Evolutionary conservation across 441 rosid genomes (phyloP), one percentile per base, ranked within the genome.

Genomic region (Heliophila coronopifolia): DNA sequence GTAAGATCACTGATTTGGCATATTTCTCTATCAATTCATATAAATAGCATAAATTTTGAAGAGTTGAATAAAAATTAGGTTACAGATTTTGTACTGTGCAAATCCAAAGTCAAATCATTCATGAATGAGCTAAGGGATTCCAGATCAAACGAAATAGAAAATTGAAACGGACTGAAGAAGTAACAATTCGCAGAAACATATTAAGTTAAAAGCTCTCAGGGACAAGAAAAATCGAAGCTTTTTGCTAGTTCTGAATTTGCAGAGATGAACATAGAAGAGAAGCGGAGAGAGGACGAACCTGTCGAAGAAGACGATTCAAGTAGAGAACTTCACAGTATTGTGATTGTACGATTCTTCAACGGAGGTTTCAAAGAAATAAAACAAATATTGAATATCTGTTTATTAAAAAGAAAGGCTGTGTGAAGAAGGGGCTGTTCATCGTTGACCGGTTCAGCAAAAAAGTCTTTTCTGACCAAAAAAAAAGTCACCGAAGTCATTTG

Each of bases 401-500:
- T 40, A 22, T n/a, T n/a, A n/a, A n/a, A n/a, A n/a, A n/a, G n/a
- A n/a, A n/a, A n/a, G n/a, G n/a, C n/a, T n/a, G n/a, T n/a, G n/a
- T n/a, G n/a, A n/a, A n/a, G n/a, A n/a, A n/a, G n/a, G n/a, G n/a
- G n/a, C n/a, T n/a, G 40, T 41, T 48, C 34, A 27, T 49, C n/a
- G 7, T 48, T 48, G 52, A 38, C 67, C 50, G 55, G 61, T 30
- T 32, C n/a, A n/a, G n/a, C n/a, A n/a, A n/a, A n/a, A n/a, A n/a
- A n/a, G n/a, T n/a, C n/a, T n/a, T n/a, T n/a, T n/a, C n/a, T n/a
- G n/a, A n/a, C n/a, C n/a, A n/a, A n/a, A n/a, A n/a, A n/a, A 4
- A 40, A 32, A 59, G 2, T 10, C 22, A 46, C 14, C 11, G 0
- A 24, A 46, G 17, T 22, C 40, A 5, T 8, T n/a, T n/a, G n/a